phyloP scores from a whole-genome alignment of 148 eudicot species.

The Linanthus parryae region DNA sequence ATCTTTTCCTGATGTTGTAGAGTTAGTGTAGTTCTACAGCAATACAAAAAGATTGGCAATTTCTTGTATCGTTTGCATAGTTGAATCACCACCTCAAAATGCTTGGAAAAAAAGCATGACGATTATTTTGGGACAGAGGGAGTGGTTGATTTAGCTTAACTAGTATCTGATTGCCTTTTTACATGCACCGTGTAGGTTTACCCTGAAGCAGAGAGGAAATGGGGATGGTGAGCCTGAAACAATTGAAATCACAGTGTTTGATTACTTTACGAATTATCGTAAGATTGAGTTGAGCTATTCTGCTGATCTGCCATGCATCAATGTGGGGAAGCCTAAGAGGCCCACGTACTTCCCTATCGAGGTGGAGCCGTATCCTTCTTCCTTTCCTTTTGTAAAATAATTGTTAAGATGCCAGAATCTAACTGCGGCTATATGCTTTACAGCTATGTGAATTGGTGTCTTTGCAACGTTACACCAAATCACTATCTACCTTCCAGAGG shows the following conservation, averaged over 20 bases:
- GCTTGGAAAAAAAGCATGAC: too few relatives aligned
- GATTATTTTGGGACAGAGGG: too few relatives aligned
- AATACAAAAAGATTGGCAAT: not conserved
- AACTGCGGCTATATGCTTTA: not conserved
- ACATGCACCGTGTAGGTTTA: conserved; percentile 44
- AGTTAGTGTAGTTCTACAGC: not conserved
- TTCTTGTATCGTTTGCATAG: conserved; percentile 1
- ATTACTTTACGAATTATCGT: conserved; percentile 48
- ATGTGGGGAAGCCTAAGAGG: conserved; percentile 66
- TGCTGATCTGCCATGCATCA: conserved; percentile 52
- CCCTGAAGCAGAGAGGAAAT: conserved; percentile 26
- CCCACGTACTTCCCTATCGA: conserved; percentile 63
- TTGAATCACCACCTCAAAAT: too few relatives aligned
- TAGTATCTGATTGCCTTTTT: too few relatives aligned
- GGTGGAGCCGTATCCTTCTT: conserved; percentile 21
- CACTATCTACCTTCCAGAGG: conserved; percentile 30
- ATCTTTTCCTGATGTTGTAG: not conserved
- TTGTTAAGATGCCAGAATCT: not conserved
- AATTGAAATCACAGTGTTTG: conserved; percentile 50
- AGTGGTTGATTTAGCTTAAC: too few relatives aligned
- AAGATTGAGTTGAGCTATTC: conserved; percentile 33
- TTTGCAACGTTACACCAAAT: conserved; percentile 41
- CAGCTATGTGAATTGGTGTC: conserved; percentile 37
- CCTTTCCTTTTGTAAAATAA: not conserved
- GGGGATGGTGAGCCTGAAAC: conserved; percentile 24